A percentile compares a stretch with the other conserved stretches of the same genome.
phyloP scores from a whole-genome alignment of 371 early-diverging fungal species.

The Basidiobolus meristosporus region DNA sequence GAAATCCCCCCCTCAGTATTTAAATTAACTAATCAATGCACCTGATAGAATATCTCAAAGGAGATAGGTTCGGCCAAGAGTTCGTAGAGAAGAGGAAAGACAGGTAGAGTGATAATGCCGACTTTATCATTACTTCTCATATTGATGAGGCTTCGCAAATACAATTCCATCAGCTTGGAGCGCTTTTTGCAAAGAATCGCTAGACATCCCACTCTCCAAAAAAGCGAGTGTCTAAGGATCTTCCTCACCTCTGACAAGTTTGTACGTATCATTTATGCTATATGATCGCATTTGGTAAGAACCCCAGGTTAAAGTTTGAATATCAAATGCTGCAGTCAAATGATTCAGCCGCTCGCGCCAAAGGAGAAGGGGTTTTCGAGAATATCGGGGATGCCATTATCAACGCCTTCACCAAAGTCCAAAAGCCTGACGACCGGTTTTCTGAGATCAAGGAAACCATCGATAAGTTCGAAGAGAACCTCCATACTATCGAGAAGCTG shows the following conservation, averaged over 20 bases:
- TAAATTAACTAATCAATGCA: no score
- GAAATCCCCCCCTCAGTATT: no score
- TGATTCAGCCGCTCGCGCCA: conserved; percentile 2
- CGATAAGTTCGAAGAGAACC: conserved; percentile 66
- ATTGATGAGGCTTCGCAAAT: not conserved
- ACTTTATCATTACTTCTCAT: not conserved
- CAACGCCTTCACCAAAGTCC: conserved; percentile 80
- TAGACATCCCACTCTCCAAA: conserved; percentile 68
- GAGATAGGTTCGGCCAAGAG: conserved; percentile 73
- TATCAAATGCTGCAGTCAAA: no score
- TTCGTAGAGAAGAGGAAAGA: conserved; percentile 74
- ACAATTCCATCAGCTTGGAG: conserved; percentile 34
- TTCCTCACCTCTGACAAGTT: conserved; percentile 72
- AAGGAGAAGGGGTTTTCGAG: conserved; percentile 59
- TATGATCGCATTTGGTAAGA: not conserved
- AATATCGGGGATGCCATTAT: conserved; percentile 68
- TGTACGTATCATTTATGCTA: conserved; percentile 10
- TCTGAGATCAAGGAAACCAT: conserved; percentile 60
- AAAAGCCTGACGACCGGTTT: conserved; percentile 72
- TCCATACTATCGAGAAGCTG: conserved; percentile 56
- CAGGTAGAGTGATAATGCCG: conserved; percentile 16
- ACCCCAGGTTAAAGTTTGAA: not conserved
- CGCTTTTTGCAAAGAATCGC: conserved; percentile 64
- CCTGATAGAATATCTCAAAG: conserved; percentile 67
- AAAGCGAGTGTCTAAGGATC: conserved; percentile 37